Percentiles rank a stretch among this genome's conserved stretches.
phyloP scores from a whole-genome alignment of 2,329 filamentous ascomycete genomes.

The Purpureocillium takamizusanense region DNA sequence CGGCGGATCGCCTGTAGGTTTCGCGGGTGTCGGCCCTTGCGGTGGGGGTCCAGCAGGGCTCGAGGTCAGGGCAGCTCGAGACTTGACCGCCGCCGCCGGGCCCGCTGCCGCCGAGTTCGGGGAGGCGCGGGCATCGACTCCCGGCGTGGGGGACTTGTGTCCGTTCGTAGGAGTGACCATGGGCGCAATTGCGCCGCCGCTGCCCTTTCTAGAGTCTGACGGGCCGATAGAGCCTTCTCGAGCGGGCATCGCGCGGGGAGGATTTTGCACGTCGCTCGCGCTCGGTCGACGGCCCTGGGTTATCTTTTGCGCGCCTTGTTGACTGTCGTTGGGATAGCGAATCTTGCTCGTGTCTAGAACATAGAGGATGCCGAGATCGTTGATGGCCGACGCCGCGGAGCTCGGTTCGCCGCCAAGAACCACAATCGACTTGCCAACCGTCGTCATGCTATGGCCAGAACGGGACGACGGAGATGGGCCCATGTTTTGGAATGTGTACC shows the following conservation, averaged over 20 bases:
- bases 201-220: constrained; percentile 38
- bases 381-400: constrained; percentile 69
- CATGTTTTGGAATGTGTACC: constrained; percentile 99
- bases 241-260: constrained; percentile 28
- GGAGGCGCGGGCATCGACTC: constrained; percentile 26
- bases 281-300: constrained; percentile 34
- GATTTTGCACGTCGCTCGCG: constrained; percentile 21
- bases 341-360: constrained; percentile 94
- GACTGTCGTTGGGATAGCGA: constrained; percentile 76
- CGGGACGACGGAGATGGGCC: constrained; percentile 87
- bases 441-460: constrained; percentile 96
- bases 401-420: constrained; percentile 93
- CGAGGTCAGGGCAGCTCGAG: constrained; percentile 18
- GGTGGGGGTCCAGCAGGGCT: constrained; percentile 43
- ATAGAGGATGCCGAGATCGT: constrained; percentile 82
- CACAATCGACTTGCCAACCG: constrained; percentile 84
- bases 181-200: constrained; percentile 25
- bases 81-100: constrained; percentile 26
- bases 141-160: constrained; percentile 27
- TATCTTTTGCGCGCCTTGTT: constrained; percentile 25
- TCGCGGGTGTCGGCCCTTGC: constrained; percentile 41
- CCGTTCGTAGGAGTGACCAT: constrained; percentile 29
- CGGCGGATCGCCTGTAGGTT: constrained; percentile 33
- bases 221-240: constrained; percentile 45
- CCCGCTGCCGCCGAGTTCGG: constrained; percentile 18